Base-by-base conservation (phyloP, 2,329 filamentous ascomycete genomes). In the Diatrype stigma region DNA sequence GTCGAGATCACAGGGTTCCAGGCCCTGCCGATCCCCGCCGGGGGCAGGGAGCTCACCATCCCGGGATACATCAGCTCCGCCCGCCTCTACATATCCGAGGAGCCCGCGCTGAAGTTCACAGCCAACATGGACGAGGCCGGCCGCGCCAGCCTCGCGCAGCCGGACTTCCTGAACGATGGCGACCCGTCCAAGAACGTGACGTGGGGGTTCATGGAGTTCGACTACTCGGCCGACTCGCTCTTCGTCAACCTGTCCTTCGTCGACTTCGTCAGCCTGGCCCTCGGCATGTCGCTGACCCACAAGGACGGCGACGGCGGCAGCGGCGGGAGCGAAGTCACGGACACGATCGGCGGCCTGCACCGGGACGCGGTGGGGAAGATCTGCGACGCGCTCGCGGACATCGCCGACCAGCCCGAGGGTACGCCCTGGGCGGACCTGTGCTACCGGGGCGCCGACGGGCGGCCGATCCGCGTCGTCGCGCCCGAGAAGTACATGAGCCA, bases 361-460 rank as follows among this genome's bases (percentile, higher is more conserved):
- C 49, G 72, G 2, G 67, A 77, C 53, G 82, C 81, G 0, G 69
- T 85, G 6, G 67, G 73, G 23, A 73, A 66, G n/a, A 68, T 85
- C 34, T 76, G 75, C 56, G 63, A 69, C n/a, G 75, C 70, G 2
- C 67, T 86, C 5, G 64, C 63, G 23, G 70, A 71, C 1, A 81
- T 85, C 60, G 70, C 76, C 7, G 56, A 65, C 7, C 63, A 63
- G 16, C 34, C 34, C n/a, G 82, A 85, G 55, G 71, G 73, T 3
- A 69, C 73, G 10, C 70, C 71, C 8, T 86, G 82, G 82, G 71
- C 76, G 51, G 66, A 78, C 37, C 69, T 83, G 35, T 42, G 65
- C 52, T 53, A 62, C 34, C 32, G 57, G 16, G 42, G 51, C 23
- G 51, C 49, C 32, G 46, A n/a, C 50, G n/a, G 63, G 62, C 3